Conservation (phyloP, 2,329 filamentous ascomycete species). For the Venturia oleaginea region DNA sequence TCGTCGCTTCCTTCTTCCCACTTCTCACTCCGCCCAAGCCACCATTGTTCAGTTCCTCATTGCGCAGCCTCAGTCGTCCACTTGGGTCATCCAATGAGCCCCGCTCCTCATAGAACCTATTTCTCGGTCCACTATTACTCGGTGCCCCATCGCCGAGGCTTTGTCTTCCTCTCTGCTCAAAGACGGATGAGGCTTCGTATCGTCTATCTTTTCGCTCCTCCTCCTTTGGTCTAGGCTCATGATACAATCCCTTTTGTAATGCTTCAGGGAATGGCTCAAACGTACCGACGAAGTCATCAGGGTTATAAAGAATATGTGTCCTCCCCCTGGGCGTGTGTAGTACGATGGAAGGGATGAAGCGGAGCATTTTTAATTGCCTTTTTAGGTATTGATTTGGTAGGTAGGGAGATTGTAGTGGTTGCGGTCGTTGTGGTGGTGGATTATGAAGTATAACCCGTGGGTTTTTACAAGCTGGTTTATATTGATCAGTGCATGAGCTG, state of each 20-base stretch:
- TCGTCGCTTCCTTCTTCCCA: not conserved
- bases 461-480: too few species aligned
- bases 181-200: not conserved
- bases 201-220: too few species aligned
- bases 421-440: not conserved
- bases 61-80: not conserved
- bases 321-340: not conserved
- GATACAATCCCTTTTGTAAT: not conserved
- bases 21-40: not conserved
- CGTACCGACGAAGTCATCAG: not conserved
- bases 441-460: too few species aligned
- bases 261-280: not conserved
- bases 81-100: not conserved
- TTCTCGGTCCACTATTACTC: not conserved
- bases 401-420: not conserved
- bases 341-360: not conserved
- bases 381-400: not conserved
- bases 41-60: not conserved
- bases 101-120: too few species aligned
- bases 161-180: not conserved
- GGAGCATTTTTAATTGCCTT: not conserved
- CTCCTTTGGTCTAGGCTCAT: too few species aligned
- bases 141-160: not conserved
- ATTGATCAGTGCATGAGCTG: too few species aligned
- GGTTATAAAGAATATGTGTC: not conserved